phyloP scores from a whole-genome alignment of 225 moss, liverwort and hornwort species.

The Thuidium tamariscinum region DNA sequence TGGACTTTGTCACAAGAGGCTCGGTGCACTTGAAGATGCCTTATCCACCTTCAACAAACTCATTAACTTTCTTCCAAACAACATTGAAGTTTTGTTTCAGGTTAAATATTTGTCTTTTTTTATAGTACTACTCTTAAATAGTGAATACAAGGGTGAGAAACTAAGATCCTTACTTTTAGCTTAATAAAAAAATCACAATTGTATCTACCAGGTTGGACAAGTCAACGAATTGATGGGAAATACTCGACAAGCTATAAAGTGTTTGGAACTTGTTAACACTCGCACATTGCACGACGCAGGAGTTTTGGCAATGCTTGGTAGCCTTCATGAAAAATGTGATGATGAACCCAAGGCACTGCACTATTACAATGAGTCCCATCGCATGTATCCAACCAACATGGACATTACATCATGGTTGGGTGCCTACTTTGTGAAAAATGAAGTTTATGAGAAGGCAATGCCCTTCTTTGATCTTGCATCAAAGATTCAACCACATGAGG shows the following conservation, averaged over 20 bases:
- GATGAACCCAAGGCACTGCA: slow-evolving; percentile 85
- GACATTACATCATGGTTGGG: slow-evolving; percentile 94
- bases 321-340: slow-evolving; percentile 56
- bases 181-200: neutral
- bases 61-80: slow-evolving; percentile 60
- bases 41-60: slow-evolving; percentile 70
- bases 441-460: slow-evolving; percentile 84
- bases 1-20: slow-evolving; percentile 68
- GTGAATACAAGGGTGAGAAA: neutral
- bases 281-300: slow-evolving; percentile 69
- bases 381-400: slow-evolving; percentile 80
- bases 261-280: slow-evolving; percentile 90
- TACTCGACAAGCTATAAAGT: slow-evolving; percentile 71
- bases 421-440: slow-evolving; percentile 77
- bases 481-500: slow-evolving; percentile 73
- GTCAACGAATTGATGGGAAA: slow-evolving; percentile 75
- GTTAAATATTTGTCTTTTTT: slow-evolving; percentile 2
- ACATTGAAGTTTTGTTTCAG: slow-evolving; percentile 75
- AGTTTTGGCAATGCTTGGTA: slow-evolving; percentile 62
- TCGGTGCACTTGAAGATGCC: slow-evolving; percentile 54
- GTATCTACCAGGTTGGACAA: slow-evolving; percentile 54
- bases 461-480: slow-evolving; percentile 76
- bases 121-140: neutral
- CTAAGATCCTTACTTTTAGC: neutral
- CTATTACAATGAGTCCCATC: slow-evolving; percentile 77